phyloP scores from a whole-genome alignment of 148 eudicot species.

The Fallopia convolvulus region DNA sequence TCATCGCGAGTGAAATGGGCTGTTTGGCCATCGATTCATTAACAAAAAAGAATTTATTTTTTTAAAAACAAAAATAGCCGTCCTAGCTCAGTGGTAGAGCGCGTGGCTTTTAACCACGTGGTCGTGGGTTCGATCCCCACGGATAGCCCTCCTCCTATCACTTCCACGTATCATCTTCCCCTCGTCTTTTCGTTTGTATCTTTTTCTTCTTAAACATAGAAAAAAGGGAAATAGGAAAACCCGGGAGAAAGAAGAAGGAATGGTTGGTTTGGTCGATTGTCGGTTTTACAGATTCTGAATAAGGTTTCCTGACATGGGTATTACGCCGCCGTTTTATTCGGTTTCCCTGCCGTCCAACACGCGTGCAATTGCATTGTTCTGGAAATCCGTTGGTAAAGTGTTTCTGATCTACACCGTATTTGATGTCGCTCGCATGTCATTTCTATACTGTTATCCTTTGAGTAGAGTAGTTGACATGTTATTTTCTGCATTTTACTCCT shows the following conservation, averaged over 20 bases:
- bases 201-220: too few species aligned
- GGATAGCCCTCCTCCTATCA: too few species aligned
- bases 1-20: too few species aligned
- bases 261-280: neutral
- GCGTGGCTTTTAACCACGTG: slow-evolving; percentile 79
- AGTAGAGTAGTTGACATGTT: neutral
- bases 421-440: neutral
- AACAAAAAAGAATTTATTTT: too few species aligned
- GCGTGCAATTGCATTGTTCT: neutral
- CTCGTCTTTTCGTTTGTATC: too few species aligned
- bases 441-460: neutral
- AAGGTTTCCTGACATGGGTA: neutral
- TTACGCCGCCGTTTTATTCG: neutral
- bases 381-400: slow-evolving; percentile 5
- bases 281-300: neutral
- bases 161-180: too few species aligned
- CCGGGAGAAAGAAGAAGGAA: neutral
- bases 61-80: neutral
- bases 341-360: neutral
- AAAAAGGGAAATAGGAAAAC: neutral
- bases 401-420: neutral
- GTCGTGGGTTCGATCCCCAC: slow-evolving; percentile 53
- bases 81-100: slow-evolving; percentile 36
- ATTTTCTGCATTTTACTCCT: neutral
- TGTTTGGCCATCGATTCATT: too few species aligned